These are phyloP conservation scores for Aspergillus mulundensis DNA, from an alignment of 495 filamentous ascomycete species.

Conservation along the genomic window DNA sequence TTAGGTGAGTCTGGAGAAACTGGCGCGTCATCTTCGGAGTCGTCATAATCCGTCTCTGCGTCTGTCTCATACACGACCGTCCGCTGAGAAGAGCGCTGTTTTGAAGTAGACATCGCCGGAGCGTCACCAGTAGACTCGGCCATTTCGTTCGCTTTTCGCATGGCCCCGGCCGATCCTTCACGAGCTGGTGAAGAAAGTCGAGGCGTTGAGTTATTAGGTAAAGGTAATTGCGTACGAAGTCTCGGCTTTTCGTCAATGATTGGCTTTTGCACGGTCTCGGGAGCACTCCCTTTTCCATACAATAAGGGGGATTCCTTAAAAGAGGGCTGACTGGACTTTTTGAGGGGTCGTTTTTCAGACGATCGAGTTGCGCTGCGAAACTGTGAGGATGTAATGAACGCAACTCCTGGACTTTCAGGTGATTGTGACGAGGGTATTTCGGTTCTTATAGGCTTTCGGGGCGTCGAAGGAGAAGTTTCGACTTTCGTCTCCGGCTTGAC, in stretches of 20 bases:
- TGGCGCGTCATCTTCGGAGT: conserved; percentile 21
- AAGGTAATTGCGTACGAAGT: neutral
- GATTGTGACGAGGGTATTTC: conserved; percentile 47
- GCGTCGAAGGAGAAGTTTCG: conserved; percentile 24
- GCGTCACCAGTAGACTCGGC: neutral
- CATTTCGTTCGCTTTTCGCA: neutral
- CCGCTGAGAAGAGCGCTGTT: conserved; percentile 20
- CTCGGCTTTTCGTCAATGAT: conserved; percentile 6
- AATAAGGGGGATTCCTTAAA: conserved; percentile 22
- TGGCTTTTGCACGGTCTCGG: conserved; percentile 3
- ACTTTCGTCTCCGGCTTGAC: neutral
- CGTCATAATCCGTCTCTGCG: conserved; percentile 37
- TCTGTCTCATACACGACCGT: conserved; percentile 46
- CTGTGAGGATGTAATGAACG: conserved; percentile 39
- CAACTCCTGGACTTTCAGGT: conserved; percentile 40
- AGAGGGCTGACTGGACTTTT: neutral
- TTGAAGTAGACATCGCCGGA: neutral
- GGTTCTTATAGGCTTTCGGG: conserved; percentile 27
- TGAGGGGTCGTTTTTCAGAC: conserved; percentile 20
- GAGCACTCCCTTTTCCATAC: conserved; percentile 1
- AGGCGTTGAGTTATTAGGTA: neutral
- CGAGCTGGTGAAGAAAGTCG: neutral
- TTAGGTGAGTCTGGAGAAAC: conserved; percentile 13
- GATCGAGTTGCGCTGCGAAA: conserved; percentile 32
- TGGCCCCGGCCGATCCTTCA: neutral